These are phyloP conservation scores for Chaetoceros muelleri DNA, from an alignment of 108 stramenopile species.

Conservation along the genomic window DNA sequence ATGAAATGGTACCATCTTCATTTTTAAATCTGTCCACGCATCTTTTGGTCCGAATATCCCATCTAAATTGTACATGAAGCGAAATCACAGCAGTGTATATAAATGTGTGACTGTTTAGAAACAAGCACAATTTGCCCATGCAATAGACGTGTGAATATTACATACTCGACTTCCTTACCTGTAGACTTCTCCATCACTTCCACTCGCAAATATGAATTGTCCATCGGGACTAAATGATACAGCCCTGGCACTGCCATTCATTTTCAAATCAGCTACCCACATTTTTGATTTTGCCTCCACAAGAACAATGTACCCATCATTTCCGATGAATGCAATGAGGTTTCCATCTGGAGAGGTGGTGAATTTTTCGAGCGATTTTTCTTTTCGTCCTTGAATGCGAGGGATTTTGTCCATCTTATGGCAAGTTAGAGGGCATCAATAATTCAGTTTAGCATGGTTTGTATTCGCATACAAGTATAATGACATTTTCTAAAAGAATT, in stretches of 20 bases:
- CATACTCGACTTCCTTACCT: constrained; percentile 28
- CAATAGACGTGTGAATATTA: constrained; percentile 1
- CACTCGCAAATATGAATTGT: constrained; percentile 71
- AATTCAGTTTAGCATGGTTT: no score
- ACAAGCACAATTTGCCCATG: background rate
- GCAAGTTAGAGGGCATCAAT: background rate
- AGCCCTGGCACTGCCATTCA: constrained; percentile 84
- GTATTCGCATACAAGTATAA: no score
- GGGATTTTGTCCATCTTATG: constrained; percentile 47
- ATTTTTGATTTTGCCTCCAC: constrained; percentile 68
- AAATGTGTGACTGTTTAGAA: constrained; percentile 1
- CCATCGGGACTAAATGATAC: constrained; percentile 77
- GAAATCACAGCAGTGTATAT: constrained; percentile 2
- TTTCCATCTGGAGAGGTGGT: constrained; percentile 75
- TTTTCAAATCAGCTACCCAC: constrained; percentile 83
- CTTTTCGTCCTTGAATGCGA: constrained; percentile 55
- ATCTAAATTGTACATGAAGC: constrained; percentile 23
- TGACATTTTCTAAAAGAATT: no score
- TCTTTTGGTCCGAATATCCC: constrained; percentile 69
- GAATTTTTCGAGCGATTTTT: constrained; percentile 76
- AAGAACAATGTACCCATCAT: constrained; percentile 90
- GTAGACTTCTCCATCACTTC: constrained; percentile 92
- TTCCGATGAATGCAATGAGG: constrained; percentile 81
- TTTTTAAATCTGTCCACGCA: constrained; percentile 85
- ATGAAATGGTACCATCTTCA: constrained; percentile 84